A percentile compares a stretch with the other conserved stretches of the same genome.
Evolutionary conservation across 2,329 filamentous ascomycete genomes (phyloP).

Genomic region (Fusarium sp.): DNA sequence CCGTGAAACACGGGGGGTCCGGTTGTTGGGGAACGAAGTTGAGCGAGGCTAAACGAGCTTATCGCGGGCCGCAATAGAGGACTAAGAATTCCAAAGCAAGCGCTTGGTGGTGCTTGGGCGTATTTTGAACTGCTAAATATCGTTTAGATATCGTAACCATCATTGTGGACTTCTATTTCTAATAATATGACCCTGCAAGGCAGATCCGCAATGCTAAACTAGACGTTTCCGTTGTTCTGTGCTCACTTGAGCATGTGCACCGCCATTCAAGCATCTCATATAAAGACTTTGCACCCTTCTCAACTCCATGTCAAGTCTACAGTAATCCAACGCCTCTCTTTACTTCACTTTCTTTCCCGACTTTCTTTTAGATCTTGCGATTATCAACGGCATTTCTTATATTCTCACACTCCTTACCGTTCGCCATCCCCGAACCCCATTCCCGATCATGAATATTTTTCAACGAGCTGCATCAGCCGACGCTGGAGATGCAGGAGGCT

Average conservation of each 20-base stretch:
- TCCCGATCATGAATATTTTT: background rate
- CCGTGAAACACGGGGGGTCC: background rate
- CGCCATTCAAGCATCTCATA: background rate
- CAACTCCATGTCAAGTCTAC: too few species aligned
- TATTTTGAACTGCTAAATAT: background rate
- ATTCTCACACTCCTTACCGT: background rate
- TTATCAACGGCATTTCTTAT: background rate
- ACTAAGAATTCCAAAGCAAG: background rate
- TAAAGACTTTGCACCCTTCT: background rate
- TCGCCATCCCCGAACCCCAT: rapidly evolving
- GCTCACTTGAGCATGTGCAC: background rate
- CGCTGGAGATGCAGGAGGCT: background rate
- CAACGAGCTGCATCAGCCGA: background rate
- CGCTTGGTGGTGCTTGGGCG: background rate
- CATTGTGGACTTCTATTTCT: background rate
- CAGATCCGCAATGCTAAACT: background rate
- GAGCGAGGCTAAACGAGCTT: slow-evolving; percentile 17
- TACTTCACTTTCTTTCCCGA: background rate
- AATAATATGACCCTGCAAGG: background rate
- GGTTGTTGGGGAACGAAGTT: background rate
- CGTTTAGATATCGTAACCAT: background rate
- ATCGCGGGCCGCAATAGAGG: background rate
- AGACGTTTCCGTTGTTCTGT: background rate
- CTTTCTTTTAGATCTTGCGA: background rate
- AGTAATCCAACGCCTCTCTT: too few species aligned